Percentiles rank a stretch among this genome's conserved stretches.
These are phyloP conservation scores for Thelephora terrestris DNA, from an alignment of 1,284 basidiomycete genomes.

Conservation along the genomic window DNA sequence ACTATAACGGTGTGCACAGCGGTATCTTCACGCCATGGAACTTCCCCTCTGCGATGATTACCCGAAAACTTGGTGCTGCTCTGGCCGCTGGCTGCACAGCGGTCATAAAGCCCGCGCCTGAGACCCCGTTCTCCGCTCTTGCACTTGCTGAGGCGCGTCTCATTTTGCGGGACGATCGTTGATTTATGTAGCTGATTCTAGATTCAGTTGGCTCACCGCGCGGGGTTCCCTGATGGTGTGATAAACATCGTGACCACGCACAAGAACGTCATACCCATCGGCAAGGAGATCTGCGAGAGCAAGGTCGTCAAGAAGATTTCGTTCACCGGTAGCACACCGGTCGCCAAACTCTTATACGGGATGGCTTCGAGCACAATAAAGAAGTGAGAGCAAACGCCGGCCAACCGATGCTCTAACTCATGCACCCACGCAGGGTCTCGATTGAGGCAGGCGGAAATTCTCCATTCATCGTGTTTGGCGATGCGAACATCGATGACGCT, in stretches of 20 bases:
- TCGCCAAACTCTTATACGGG: constrained; percentile 83
- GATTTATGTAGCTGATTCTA: background rate
- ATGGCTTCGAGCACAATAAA: constrained; percentile 85
- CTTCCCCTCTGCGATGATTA: constrained; percentile 93
- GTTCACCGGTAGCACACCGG: constrained; percentile 89
- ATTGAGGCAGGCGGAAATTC: constrained; percentile 87
- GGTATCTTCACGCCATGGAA: constrained; percentile 82
- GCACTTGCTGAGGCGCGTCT: constrained; percentile 67
- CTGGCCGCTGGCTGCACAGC: constrained; percentile 93
- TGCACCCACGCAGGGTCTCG: constrained; percentile 44
- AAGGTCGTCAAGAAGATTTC: constrained; percentile 78
- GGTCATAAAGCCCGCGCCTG: constrained; percentile 92
- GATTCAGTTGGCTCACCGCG: constrained; percentile 65
- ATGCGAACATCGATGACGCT: constrained; percentile 89
- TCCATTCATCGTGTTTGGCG: constrained; percentile 95
- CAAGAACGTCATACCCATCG: constrained; percentile 74
- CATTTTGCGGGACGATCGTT: background rate
- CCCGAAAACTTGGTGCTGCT: constrained; percentile 81
- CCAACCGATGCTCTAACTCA: background rate
- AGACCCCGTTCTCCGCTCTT: constrained; percentile 91
- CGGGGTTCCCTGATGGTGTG: constrained; percentile 90
- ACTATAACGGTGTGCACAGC: constrained; percentile 28
- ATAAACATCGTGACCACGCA: constrained; percentile 90
- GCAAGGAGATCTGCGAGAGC: constrained; percentile 74
- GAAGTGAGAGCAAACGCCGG: constrained; percentile 45